Conservation (phyloP, 805 yeast species). For the Diddensiella transvaalensis region DNA sequence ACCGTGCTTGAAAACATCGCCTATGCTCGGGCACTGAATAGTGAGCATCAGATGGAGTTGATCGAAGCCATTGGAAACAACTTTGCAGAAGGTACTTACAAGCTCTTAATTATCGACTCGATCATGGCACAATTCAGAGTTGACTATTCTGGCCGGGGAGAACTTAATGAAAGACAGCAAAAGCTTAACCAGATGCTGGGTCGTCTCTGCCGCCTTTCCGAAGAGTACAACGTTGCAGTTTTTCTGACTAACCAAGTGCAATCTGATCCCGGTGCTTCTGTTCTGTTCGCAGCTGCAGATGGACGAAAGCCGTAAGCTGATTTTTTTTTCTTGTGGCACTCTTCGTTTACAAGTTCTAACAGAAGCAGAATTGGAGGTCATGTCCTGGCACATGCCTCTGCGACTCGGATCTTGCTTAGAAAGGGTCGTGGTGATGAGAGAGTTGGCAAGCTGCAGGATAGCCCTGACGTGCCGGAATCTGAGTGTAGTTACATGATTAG, state of each 20-base stretch:
- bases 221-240: constrained; percentile 49
- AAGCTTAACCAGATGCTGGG: constrained; percentile 37
- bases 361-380: constrained; percentile 66
- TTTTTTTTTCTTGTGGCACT: too few relatives aligned
- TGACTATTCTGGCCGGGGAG: constrained; percentile 76
- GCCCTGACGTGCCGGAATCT: constrained; percentile 78
- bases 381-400: constrained; percentile 76
- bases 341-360: too few relatives aligned
- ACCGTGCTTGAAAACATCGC: constrained; percentile 52
- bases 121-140: constrained; percentile 63
- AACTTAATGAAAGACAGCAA: constrained; percentile 67
- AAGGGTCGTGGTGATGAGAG: constrained; percentile 79
- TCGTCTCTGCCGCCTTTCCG: constrained; percentile 48
- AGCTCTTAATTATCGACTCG: constrained; percentile 40
- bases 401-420: constrained; percentile 65
- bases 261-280: constrained; percentile 80
- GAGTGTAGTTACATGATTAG: constrained; percentile 72
- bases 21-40: constrained; percentile 64
- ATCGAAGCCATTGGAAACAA: constrained; percentile 63
- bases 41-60: constrained; percentile 67
- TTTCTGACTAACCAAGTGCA: constrained; percentile 81
- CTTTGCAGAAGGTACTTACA: constrained; percentile 66
- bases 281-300: constrained; percentile 74
- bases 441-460: constrained; percentile 71
- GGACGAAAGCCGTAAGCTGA: constrained; percentile 60